Conservation (phyloP, 1,284 basidiomycete genomes). For the Moniliella sp. region DNA sequence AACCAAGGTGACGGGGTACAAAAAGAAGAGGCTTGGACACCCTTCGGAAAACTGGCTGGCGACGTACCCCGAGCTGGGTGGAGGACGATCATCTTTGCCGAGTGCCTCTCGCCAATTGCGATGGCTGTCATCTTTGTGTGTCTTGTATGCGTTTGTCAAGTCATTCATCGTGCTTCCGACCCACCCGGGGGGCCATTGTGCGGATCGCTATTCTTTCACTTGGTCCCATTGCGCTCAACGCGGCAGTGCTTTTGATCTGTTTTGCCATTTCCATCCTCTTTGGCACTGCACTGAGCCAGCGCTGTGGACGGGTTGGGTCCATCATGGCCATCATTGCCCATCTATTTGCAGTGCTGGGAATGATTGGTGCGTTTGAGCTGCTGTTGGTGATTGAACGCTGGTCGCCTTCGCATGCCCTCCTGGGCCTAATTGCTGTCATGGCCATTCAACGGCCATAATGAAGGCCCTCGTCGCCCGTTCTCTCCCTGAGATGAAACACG, state of each 20-base stretch:
- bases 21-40: constrained; percentile 32
- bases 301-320: constrained; percentile 33
- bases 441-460: constrained; percentile 32
- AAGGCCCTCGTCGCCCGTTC: constrained; percentile 31
- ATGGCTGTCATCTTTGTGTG: constrained; percentile 28
- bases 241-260: constrained; percentile 59
- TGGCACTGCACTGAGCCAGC: constrained; percentile 66
- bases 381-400: constrained; percentile 85
- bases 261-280: constrained; percentile 77
- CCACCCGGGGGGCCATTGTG: constrained; percentile 48
- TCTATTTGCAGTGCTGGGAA: constrained; percentile 24
- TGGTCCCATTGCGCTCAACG: constrained; percentile 85
- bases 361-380: constrained; percentile 14
- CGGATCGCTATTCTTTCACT: constrained; percentile 79
- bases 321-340: constrained; percentile 31
- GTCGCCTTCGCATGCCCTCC: constrained; percentile 62
- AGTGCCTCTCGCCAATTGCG: constrained; percentile 22
- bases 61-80: constrained; percentile 29
- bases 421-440: constrained; percentile 35
- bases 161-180: constrained; percentile 20
- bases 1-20: constrained; percentile 32
- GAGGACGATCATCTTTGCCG: constrained; percentile 27
- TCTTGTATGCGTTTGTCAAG: constrained; percentile 31
- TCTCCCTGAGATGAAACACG: constrained; percentile 32
- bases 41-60: constrained; percentile 28